Conservation (phyloP, 768 basidiomycete genomes). For the Inosperma sp. region DNA sequence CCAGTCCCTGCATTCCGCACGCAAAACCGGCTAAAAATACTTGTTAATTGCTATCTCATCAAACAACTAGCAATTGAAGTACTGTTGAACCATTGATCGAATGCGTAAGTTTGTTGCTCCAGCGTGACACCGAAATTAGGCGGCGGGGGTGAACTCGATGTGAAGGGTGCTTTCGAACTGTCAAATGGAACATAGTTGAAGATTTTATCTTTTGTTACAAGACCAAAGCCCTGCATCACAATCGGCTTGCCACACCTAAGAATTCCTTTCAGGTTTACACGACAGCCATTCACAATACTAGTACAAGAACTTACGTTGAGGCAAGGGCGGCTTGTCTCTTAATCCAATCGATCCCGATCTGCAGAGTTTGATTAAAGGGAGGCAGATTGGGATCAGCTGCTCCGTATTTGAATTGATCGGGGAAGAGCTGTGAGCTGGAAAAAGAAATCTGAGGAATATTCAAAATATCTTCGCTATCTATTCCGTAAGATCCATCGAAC, state of each 20-base stretch:
- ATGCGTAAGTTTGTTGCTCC: too few species aligned
- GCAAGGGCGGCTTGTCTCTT: constrained; percentile 40
- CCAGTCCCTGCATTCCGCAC: too few species aligned
- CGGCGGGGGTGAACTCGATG: too few species aligned
- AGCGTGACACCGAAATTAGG: too few species aligned
- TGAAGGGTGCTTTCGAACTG: constrained; percentile 38
- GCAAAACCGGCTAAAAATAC: too few species aligned
- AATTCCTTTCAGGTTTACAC: neutral
- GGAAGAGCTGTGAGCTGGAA: constrained; percentile 61
- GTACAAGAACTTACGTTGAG: constrained; percentile 37
- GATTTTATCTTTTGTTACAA: constrained; percentile 53
- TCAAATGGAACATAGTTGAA: constrained; percentile 64
- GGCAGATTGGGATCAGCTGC: constrained; percentile 45
- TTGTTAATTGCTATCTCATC: too few species aligned
- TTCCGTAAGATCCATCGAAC: constrained; percentile 60
- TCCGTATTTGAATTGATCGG: constrained; percentile 59
- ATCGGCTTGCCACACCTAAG: constrained; percentile 52
- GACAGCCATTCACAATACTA: neutral
- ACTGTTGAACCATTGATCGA: too few species aligned
- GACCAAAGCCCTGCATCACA: constrained; percentile 51
- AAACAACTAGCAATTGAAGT: too few species aligned
- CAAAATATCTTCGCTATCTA: constrained; percentile 61
- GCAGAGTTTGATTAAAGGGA: constrained; percentile 47
- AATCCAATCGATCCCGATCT: constrained; percentile 54
- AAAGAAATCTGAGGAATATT: constrained; percentile 55